Percentiles rank a stretch among this genome's conserved stretches.
Evolutionary conservation across 140 eudicot genomes (phyloP).

Genomic region (Cichorium intybus): DNA sequence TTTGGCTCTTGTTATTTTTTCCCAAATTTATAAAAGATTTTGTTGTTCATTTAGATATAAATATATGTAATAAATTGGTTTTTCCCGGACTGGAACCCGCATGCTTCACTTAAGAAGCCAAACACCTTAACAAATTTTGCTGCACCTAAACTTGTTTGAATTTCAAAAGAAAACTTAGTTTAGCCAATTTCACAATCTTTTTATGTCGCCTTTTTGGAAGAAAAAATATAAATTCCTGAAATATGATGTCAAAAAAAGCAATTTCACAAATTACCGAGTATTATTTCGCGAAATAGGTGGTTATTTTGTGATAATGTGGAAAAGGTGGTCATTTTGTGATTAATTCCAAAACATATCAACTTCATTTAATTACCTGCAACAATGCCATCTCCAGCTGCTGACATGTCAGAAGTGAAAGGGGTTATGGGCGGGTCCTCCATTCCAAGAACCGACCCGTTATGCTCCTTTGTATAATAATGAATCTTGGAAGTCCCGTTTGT

Average conservation of each 20-base stretch:
- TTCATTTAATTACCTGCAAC: conserved; percentile 99
- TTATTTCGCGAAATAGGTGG: background rate
- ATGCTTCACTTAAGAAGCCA: too few relatives aligned
- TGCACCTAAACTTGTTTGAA: too few relatives aligned
- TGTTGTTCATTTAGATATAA: background rate
- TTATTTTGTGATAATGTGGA: background rate
- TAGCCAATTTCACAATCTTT: background rate
- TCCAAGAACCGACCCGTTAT: conserved; percentile 74
- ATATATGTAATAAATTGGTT: background rate
- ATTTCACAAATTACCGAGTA: background rate
- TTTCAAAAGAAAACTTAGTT: background rate
- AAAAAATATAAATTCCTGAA: too few relatives aligned
- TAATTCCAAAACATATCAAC: background rate
- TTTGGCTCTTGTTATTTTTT: too few relatives aligned
- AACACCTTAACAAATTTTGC: too few relatives aligned
- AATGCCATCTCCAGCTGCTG: conserved; percentile 91
- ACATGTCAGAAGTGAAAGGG: conserved; percentile 86
- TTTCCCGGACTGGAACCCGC: too few relatives aligned
- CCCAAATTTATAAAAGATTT: too few relatives aligned
- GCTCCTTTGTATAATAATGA: conserved; percentile 83
- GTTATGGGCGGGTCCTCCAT: conserved; percentile 84
- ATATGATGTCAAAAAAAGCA: background rate
- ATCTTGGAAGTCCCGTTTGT: conserved; percentile 93
- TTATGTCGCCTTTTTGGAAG: background rate
- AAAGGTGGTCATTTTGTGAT: background rate